Base-by-base conservation (phyloP, 805 yeast genomes). In the Metschnikowia lachancei region DNA sequence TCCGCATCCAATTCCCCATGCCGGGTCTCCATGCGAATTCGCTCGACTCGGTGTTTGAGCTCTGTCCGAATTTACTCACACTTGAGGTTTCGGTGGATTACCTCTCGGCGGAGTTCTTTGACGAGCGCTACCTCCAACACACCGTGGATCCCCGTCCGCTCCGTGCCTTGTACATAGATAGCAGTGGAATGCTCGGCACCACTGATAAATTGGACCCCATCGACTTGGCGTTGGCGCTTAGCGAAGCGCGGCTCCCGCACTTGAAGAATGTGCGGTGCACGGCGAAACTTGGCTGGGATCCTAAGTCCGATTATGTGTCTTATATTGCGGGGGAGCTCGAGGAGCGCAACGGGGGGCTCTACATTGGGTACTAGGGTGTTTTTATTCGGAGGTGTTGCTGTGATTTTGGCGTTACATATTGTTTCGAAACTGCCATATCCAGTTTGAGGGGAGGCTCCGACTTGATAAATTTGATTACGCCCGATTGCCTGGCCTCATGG, bases 141-240 rank as follows among this genome's bases (percentile, higher is more conserved):
- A 39, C 61, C 18, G 52, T 53, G 2, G 51, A 56, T 30, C 57
- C 64, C 13, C 55, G 75, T 26, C 87, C 88, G 1, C 66, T 92
- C 49, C 73, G 71, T 43, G 76, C 80, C 1, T 63, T 94, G 30
- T 80, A 80, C 59, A 74, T 94, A 20, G 92, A 87, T 47, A 84
- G 95, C 38, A 83, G 95, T 50, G 97, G 98, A 1, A 80, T 84
- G 68, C 66, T 86, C 49, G 97, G 97, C 1, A 87, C 91, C 47
- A 77, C 89, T 2, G 78, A 83, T 19, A 88, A 88, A 59, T 68
- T 94, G 29, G 88, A 87, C 57, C 96, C 98, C 0, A 85, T 88
- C 55, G 97, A 92, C 63, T 70, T 94, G 47, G 87, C 94, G 0
- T 76, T 90, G 39, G 97, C 97, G 0, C 67, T 91, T 17, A 75